Evolutionary conservation across 495 filamentous ascomycete genomes (phyloP).

Genomic region (Penicillium flavigenum): DNA sequence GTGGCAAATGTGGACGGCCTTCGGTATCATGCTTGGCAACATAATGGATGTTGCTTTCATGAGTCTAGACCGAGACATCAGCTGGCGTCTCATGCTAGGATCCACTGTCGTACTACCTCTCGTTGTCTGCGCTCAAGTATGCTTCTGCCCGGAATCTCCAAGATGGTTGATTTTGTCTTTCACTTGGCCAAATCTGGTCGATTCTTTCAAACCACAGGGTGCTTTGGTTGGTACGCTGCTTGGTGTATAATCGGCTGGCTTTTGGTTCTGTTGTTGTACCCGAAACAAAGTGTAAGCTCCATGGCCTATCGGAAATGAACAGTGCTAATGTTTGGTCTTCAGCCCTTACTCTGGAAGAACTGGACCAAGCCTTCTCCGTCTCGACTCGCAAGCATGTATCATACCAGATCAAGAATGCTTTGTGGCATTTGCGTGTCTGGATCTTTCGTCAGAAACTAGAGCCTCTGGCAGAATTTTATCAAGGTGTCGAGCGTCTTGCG

Average conservation of each 20-base stretch:
- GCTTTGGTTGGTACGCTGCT: constrained; percentile 64
- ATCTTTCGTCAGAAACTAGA: constrained; percentile 49
- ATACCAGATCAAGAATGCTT: constrained; percentile 47
- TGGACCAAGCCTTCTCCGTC: constrained; percentile 55
- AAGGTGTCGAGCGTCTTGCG: constrained; percentile 34
- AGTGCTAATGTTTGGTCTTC: constrained; percentile 5
- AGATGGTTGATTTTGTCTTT: constrained; percentile 63
- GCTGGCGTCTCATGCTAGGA: constrained; percentile 51
- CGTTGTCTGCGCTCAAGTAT: constrained; percentile 53
- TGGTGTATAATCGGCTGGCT: constrained; percentile 59
- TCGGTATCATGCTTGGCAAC: constrained; percentile 79
- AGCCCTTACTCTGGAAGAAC: constrained; percentile 52
- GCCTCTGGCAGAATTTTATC: constrained; percentile 47
- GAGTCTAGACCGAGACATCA: constrained; percentile 34
- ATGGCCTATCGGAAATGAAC: background rate
- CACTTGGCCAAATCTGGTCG: constrained; percentile 53
- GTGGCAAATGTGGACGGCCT: constrained; percentile 69
- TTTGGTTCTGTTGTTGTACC: constrained; percentile 54
- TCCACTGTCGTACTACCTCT: constrained; percentile 45
- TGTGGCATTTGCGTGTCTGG: constrained; percentile 54
- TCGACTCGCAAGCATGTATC: constrained; percentile 48
- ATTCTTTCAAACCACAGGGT: constrained; percentile 52
- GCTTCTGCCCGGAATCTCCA: constrained; percentile 65
- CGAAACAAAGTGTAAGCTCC: constrained; percentile 53
- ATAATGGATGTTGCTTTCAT: constrained; percentile 69